Conservation (phyloP, 2,329 filamentous ascomycete genomes). For the Pseudocercospora eumusae region DNA sequence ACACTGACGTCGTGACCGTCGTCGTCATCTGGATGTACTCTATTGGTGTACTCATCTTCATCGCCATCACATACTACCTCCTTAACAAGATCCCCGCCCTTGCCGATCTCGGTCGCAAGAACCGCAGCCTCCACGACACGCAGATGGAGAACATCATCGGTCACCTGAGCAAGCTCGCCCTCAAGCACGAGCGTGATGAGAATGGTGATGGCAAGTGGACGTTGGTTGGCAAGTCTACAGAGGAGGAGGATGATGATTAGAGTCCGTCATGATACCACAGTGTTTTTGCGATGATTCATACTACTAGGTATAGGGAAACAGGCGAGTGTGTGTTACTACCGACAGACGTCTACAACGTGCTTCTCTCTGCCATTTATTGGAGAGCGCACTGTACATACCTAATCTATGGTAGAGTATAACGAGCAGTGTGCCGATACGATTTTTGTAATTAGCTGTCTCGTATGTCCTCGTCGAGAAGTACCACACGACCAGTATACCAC, state of each 20-base stretch:
- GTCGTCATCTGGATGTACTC: conserved; percentile 67
- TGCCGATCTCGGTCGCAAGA: conserved; percentile 64
- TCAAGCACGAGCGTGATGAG: conserved; percentile 60
- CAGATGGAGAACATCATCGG: conserved; percentile 67
- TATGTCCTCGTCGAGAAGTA: conserved; percentile 4
- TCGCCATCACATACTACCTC: conserved; percentile 65
- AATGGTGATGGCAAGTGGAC: conserved; percentile 48
- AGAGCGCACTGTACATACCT: conserved; percentile 28
- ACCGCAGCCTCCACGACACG: conserved; percentile 62
- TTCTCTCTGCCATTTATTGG: conserved; percentile 16
- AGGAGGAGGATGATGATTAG: conserved; percentile 54
- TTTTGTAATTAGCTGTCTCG: conserved; percentile 10
- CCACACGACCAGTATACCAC: not conserved
- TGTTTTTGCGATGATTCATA: conserved; percentile 26
- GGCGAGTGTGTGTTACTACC: conserved; percentile 29
- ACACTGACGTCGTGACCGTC: conserved; percentile 64
- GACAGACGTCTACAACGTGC: conserved; percentile 27
- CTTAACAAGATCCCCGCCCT: conserved; percentile 62
- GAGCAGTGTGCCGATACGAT: conserved; percentile 16
- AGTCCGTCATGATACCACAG: conserved; percentile 33
- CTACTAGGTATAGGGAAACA: conserved; percentile 26
- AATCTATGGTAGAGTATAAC: conserved; percentile 22
- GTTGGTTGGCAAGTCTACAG: conserved; percentile 47
- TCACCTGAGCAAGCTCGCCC: conserved; percentile 63
- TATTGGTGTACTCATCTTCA: conserved; percentile 66